Base-by-base conservation (phyloP, 108 stramenopile species). In the Cyclotella sp. region DNA sequence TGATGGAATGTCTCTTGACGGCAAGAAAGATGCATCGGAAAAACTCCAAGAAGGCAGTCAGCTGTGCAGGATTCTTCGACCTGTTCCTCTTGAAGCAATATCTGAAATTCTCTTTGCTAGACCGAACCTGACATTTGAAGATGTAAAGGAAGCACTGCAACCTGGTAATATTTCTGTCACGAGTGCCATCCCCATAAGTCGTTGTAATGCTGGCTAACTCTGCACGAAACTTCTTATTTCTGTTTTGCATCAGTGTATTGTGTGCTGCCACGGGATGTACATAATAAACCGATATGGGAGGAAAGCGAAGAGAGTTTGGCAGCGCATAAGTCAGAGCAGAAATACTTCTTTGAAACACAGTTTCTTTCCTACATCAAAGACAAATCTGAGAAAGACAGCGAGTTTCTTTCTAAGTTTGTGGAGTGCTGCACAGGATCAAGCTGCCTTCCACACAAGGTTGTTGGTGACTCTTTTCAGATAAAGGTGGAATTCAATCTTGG, bases 61-160 rank as follows among this genome's bases (percentile, higher is more conserved):
- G 47, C 55, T 76, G 5, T 27, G 47, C 29, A 44, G 9, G 41
- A 26, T 47, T 34, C 51, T 70, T 57, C 16, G 52, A 0, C 30
- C 26, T 28, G 42, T 71, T 13, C 77, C 77, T 22, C 63, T 71
- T 29, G 70, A 78, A 22, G 77, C 63, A 9, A 34, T 71, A 16
- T 30, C 69, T 9, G 61, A 62, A 29, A 58, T 72, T 59, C 71
- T 72, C 8, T 72, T 72, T 49, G 43, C 71, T 22, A 29, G 71
- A 30, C 71, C 71, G 7, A 29, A 3, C 10, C 15, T 72, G 16
- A 61, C 60, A 11, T 30, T 44, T 29, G 71, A 72, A 4, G 71
- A 72, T 49, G 71, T 72, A n/a, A 34, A 55, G 16, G 30, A 59
- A 34, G 43, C 18, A 11, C 34, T 61, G 7, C 0, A 7, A 14